phyloP scores from a whole-genome alignment of 163 green algal genomes.

The Chlamydomonas reinhardtii region DNA sequence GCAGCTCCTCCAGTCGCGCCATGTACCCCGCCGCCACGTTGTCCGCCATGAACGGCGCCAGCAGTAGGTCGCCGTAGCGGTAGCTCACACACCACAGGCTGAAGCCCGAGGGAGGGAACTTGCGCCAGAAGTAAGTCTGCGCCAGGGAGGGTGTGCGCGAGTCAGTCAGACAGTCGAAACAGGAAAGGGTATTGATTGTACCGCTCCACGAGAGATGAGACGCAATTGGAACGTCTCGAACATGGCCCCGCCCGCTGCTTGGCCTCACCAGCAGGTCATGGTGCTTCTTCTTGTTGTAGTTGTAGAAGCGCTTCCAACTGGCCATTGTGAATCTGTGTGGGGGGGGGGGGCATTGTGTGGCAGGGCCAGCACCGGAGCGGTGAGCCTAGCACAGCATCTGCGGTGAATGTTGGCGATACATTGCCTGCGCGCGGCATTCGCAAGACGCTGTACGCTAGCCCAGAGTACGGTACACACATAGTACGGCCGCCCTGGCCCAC shows the following conservation, averaged over 20 bases:
- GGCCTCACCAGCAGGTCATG: background rate
- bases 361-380: background rate
- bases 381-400: background rate
- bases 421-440: too few species aligned
- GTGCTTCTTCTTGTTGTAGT: background rate
- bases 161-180: too few species aligned
- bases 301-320: background rate
- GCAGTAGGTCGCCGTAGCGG: conserved; percentile 27
- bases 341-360: background rate
- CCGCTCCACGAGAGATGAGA: too few species aligned
- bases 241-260: too few species aligned
- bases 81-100: conserved; percentile 37
- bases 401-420: too few species aligned
- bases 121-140: conserved; percentile 41
- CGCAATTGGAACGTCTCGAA: too few species aligned
- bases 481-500: too few species aligned
- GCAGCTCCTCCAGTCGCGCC: conserved; percentile 20
- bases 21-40: conserved; percentile 29
- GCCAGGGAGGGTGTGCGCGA: background rate
- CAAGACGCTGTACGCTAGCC: too few species aligned
- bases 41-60: conserved; percentile 33
- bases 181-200: too few species aligned
- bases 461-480: too few species aligned
- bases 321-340: background rate
- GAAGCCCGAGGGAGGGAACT: background rate